Conservation (phyloP, 768 basidiomycete species). For the Flagelloscypha sp. region DNA sequence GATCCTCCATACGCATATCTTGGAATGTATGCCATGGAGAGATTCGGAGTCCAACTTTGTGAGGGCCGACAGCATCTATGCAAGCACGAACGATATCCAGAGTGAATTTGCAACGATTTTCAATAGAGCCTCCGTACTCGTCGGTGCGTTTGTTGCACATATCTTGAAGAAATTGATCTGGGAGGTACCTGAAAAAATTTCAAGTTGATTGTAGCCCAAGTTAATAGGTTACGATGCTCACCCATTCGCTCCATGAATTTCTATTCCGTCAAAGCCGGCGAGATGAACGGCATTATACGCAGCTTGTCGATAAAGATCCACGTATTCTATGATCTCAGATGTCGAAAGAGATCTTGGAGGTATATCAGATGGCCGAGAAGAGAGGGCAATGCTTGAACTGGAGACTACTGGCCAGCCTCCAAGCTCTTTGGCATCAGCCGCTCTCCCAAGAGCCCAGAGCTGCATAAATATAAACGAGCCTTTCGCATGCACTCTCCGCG, state of each 20-base stretch:
- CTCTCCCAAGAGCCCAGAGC: conserved; percentile 35
- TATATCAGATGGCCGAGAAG: conserved; percentile 6
- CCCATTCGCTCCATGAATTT: conserved; percentile 13
- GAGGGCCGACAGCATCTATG: conserved; percentile 24
- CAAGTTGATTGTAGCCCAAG: too few species aligned
- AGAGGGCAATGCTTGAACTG: conserved; percentile 16
- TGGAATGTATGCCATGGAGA: conserved; percentile 19
- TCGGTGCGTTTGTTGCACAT: conserved; percentile 28
- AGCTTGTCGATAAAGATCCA: conserved; percentile 19
- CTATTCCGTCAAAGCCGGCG: conserved; percentile 29
- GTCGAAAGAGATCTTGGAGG: conserved; percentile 14
- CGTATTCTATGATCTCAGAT: conserved; percentile 11
- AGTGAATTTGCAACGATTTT: conserved; percentile 30
- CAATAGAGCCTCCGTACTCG: conserved; percentile 33
- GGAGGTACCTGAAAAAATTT: too few species aligned
- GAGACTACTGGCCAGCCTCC: conserved; percentile 20
- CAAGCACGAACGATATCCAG: conserved; percentile 28
- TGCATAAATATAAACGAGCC: conserved; percentile 41
- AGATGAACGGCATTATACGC: conserved; percentile 30
- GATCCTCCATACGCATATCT: conserved; percentile 38
- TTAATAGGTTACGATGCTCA: too few species aligned
- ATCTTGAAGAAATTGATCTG: conserved; percentile 27
- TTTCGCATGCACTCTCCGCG: conserved; percentile 47
- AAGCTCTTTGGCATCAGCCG: conserved; percentile 16
- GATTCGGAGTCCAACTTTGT: conserved; percentile 26